Percentiles rank a stretch among this genome's conserved stretches.
phyloP scores from a whole-genome alignment of 768 basidiomycete genomes.

The Serendipita sp. region DNA sequence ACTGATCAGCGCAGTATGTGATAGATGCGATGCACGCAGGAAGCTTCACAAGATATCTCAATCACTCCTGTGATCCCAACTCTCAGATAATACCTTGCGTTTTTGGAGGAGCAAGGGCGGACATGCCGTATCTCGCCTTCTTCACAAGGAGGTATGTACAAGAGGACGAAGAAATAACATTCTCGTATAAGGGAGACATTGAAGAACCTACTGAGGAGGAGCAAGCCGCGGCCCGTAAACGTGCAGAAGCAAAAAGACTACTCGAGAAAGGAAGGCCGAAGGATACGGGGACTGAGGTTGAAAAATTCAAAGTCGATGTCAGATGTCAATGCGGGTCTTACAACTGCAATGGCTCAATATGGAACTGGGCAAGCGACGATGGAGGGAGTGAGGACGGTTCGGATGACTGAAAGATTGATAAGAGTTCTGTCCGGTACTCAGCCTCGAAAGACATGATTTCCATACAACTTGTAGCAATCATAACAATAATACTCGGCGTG shows the following conservation, averaged over 20 bases:
- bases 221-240: background rate
- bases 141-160: conserved; percentile 53
- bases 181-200: conserved; percentile 46
- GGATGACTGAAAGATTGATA: background rate
- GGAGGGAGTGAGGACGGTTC: background rate
- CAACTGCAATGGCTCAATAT: background rate
- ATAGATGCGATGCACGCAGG: background rate
- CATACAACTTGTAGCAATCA: background rate
- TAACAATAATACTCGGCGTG: background rate
- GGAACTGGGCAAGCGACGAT: background rate
- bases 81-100: conserved; percentile 48
- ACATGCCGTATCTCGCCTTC: conserved; percentile 39
- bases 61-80: conserved; percentile 87
- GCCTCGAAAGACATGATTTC: background rate
- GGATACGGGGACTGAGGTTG: background rate
- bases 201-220: conserved; percentile 25
- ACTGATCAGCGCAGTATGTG: background rate
- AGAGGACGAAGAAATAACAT: conserved; percentile 55
- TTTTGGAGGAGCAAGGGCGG: conserved; percentile 24
- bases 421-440: background rate
- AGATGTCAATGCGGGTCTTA: background rate
- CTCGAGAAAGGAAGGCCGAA: background rate
- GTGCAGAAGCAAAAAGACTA: background rate
- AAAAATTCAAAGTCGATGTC: background rate
- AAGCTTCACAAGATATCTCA: conserved; percentile 78